phyloP scores from a whole-genome alignment of 2,329 filamentous ascomycete species.

The Diaporthe sp. region DNA sequence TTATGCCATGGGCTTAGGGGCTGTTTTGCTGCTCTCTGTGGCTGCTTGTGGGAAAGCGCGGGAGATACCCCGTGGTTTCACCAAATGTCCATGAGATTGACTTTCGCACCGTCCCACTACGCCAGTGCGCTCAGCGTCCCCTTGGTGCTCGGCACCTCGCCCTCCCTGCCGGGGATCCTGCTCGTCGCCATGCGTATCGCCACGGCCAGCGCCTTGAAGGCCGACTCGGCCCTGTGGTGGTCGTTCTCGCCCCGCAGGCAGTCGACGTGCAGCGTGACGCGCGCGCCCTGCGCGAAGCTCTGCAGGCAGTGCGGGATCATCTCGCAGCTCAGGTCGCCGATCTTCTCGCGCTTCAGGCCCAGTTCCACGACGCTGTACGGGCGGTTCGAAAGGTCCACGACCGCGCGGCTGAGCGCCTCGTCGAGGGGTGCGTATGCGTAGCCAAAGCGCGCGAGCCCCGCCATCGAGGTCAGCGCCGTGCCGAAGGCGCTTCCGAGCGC shows the following conservation, averaged over 20 bases:
- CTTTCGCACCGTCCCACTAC: slow-evolving; percentile 48
- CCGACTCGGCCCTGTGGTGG: slow-evolving; percentile 95
- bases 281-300: slow-evolving; percentile 91
- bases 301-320: slow-evolving; percentile 98
- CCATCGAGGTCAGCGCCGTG: slow-evolving; percentile 78
- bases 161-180: slow-evolving; percentile 83
- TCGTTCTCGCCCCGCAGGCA: slow-evolving; percentile 93
- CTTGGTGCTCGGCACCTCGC: slow-evolving; percentile 96
- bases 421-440: slow-evolving; percentile 94
- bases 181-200: slow-evolving; percentile 84
- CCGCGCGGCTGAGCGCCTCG: slow-evolving; percentile 92
- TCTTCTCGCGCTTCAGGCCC: slow-evolving; percentile 89
- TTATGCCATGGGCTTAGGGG: neutral
- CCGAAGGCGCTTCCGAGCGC: slow-evolving; percentile 91
- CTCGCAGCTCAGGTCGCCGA: slow-evolving; percentile 92
- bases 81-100: too few species aligned
- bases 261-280: slow-evolving; percentile 95
- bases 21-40: too few species aligned
- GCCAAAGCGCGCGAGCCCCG: slow-evolving; percentile 91
- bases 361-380: slow-evolving; percentile 88
- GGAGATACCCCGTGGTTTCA: too few species aligned
- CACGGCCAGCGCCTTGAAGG: slow-evolving; percentile 95
- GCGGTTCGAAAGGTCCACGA: slow-evolving; percentile 94
- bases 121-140: slow-evolving; percentile 78
- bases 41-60: too few species aligned